These are phyloP conservation scores for Fusarium lateritium DNA, from an alignment of 2,329 filamentous ascomycete species.

Conservation along the genomic window DNA sequence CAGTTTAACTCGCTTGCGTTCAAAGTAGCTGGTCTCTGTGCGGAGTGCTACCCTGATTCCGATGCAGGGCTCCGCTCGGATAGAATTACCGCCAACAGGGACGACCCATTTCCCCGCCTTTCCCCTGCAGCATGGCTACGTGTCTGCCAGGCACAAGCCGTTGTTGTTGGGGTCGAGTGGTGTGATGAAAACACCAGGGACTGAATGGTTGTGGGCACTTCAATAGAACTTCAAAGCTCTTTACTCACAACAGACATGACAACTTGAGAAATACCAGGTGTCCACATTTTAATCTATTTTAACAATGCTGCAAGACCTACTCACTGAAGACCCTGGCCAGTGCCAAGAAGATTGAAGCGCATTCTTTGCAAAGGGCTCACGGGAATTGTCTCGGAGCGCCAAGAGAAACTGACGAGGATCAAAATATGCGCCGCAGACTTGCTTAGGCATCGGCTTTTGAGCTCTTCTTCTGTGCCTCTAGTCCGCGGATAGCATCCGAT, in stretches of 20 bases:
- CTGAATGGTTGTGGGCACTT: not conserved
- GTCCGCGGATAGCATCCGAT: not conserved
- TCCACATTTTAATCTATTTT: not conserved
- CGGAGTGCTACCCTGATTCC: slow-evolving; percentile 1
- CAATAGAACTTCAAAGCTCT: not conserved
- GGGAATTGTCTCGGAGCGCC: not conserved
- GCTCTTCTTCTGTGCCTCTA: not conserved
- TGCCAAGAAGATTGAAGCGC: not conserved
- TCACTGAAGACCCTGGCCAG: not conserved
- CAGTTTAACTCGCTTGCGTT: not conserved
- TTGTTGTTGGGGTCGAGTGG: not conserved
- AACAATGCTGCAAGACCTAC: not conserved
- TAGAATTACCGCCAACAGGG: not conserved
- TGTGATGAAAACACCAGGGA: not conserved
- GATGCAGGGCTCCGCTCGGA: not conserved
- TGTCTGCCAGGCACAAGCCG: not conserved
- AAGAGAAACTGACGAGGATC: not conserved
- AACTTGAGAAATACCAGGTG: not conserved
- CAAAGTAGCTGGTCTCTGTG: not conserved
- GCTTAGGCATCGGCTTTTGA: not conserved
- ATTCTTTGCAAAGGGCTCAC: not conserved
- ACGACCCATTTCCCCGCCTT: not conserved
- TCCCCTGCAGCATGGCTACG: not conserved
- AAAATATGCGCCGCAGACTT: not conserved
- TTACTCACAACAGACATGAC: not conserved